These are phyloP conservation scores for Penicillium paneum DNA, from an alignment of 2,329 filamentous ascomycete genomes.

Conservation along the genomic window DNA sequence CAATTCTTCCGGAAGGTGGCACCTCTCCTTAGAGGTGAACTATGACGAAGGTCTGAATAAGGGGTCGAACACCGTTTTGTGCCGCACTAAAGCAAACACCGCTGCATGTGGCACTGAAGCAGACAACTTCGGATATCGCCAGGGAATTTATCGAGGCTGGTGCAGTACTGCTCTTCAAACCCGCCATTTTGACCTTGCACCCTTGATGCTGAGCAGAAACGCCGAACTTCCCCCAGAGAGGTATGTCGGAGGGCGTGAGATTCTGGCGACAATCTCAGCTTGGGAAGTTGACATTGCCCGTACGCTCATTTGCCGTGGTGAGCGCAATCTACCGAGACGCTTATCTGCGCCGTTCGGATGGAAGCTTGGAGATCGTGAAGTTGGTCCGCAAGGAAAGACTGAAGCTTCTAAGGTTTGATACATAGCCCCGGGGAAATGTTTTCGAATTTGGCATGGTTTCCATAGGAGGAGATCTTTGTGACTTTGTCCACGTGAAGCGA, in stretches of 20 bases:
- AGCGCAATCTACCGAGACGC: background rate
- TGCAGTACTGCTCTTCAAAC: background rate
- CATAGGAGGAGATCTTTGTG: no score
- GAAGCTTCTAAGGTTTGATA: no score
- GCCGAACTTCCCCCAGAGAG: no score
- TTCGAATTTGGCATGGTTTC: no score
- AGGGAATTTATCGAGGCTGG: background rate
- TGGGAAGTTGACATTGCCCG: no score
- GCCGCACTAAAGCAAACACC: background rate
- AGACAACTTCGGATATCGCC: background rate
- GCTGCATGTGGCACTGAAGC: background rate
- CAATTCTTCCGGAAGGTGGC: background rate
- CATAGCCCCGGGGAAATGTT: no score
- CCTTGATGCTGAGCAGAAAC: background rate
- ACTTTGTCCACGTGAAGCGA: no score
- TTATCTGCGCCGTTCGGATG: background rate
- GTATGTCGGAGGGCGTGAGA: no score
- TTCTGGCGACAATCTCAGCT: background rate
- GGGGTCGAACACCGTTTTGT: background rate
- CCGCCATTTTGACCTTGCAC: background rate
- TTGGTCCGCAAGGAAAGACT: background rate
- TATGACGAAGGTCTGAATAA: background rate
- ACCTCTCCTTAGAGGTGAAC: background rate
- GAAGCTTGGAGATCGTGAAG: background rate
- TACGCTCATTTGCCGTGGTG: background rate